A percentile compares a stretch with the other conserved stretches of the same genome.
Conservation (phyloP, 2,329 filamentous ascomycete species). For the Alternaria sp. region DNA sequence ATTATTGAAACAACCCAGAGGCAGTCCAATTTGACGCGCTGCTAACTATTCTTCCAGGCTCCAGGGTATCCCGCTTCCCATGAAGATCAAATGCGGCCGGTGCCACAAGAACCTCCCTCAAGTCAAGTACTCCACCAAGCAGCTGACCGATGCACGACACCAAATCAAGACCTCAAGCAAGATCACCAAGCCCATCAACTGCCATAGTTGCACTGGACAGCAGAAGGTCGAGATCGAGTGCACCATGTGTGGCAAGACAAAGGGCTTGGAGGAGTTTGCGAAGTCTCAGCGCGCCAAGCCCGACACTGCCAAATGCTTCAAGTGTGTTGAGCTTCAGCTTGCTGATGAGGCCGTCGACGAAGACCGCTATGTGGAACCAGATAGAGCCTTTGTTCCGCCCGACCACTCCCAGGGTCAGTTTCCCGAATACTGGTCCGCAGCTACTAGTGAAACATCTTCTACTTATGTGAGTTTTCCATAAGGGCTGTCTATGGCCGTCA, state of each 20-base stretch:
- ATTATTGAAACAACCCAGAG: background rate
- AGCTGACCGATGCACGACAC: constrained; percentile 47
- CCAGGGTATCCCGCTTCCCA: constrained; percentile 25
- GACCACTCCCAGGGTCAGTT: constrained; percentile 17
- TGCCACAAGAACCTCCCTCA: constrained; percentile 52
- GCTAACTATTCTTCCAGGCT: constrained; percentile 16
- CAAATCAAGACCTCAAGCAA: constrained; percentile 16
- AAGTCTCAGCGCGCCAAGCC: constrained; percentile 56
- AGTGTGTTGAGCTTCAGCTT: constrained; percentile 38
- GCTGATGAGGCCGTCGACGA: constrained; percentile 32
- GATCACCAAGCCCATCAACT: constrained; percentile 45
- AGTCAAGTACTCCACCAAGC: constrained; percentile 55
- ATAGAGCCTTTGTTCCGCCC: constrained; percentile 25
- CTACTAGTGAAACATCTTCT: constrained; percentile 19
- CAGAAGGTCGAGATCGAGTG: constrained; percentile 58
- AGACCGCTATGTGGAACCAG: constrained; percentile 38
- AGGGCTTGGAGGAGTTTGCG: constrained; percentile 57
- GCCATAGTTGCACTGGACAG: constrained; percentile 52
- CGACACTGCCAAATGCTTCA: constrained; percentile 49
- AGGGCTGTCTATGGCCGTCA: background rate
- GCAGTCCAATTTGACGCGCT: background rate
- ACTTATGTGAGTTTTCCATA: constrained; percentile 21
- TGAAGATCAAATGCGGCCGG: constrained; percentile 53
- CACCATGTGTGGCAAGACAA: constrained; percentile 54
- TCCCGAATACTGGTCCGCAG: constrained; percentile 31